Evolutionary conservation across 257 asterid species (phyloP).

Genomic region (Capsicum baccatum): DNA sequence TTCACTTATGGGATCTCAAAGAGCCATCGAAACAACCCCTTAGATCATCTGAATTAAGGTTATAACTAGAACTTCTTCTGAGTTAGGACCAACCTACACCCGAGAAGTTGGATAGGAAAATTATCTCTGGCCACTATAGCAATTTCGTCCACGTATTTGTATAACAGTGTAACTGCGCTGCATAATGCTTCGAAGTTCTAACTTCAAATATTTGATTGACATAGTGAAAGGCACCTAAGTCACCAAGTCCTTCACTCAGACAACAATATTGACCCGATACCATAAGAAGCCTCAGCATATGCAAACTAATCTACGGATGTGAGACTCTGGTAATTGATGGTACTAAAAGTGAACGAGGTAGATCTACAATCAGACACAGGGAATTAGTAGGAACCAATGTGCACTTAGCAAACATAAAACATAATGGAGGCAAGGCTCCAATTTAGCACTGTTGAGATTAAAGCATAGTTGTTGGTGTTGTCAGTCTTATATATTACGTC

Average conservation of each 20-base stretch:
- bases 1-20: neutral
- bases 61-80: conserved; percentile 2
- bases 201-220: neutral
- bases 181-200: neutral
- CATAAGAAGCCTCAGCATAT: neutral
- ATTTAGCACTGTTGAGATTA: neutral
- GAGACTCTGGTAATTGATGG: neutral
- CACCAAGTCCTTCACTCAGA: neutral
- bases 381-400: neutral
- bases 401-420: neutral
- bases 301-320: no score
- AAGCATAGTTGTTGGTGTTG: neutral
- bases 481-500: neutral
- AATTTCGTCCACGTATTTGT: neutral
- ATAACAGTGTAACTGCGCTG: neutral
- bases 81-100: neutral
- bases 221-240: neutral
- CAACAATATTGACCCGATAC: neutral
- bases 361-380: neutral
- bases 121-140: neutral
- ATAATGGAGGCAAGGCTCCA: neutral
- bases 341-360: neutral
- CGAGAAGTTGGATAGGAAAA: neutral
- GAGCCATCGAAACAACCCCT: conserved; percentile 17
- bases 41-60: neutral